These are phyloP conservation scores for Gastrodia elata DNA, from an alignment of 106 monocot species.

Conservation along the genomic window DNA sequence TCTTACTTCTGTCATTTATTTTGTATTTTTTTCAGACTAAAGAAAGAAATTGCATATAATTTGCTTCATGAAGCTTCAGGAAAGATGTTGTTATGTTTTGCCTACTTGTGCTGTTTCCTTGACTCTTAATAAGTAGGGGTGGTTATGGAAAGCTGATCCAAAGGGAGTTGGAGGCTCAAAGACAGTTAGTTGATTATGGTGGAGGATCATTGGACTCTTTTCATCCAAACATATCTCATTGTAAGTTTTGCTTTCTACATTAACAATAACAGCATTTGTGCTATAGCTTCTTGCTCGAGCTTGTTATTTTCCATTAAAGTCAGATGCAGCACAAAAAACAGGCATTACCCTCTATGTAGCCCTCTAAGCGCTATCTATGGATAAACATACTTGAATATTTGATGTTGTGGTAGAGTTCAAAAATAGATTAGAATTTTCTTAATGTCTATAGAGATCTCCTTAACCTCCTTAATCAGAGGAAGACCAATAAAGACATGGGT, in stretches of 20 bases:
- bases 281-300: not conserved
- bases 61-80: not conserved
- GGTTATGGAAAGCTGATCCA: conserved; percentile 97
- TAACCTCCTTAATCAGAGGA: no score
- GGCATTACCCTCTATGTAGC: not conserved
- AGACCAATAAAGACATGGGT: no score
- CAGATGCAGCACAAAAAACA: not conserved
- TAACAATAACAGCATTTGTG: not conserved
- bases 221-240: conserved; percentile 29
- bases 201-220: conserved; percentile 58
- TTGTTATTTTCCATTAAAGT: not conserved
- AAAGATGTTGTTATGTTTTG: not conserved
- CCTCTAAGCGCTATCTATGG: not conserved
- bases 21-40: not conserved
- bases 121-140: conserved; percentile 64
- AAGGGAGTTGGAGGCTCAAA: conserved; percentile 82
- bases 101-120: conserved; percentile 29
- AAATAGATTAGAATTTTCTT: no score
- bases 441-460: no score
- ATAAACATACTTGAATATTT: not conserved
- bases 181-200: conserved; percentile 88
- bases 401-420: not conserved
- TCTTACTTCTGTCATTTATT: not conserved
- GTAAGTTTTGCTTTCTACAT: conserved; percentile 28
- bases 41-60: not conserved